Evolutionary conservation across 306 rosid genomes (phyloP).

Genomic region (Cicer pinnatifidum): DNA sequence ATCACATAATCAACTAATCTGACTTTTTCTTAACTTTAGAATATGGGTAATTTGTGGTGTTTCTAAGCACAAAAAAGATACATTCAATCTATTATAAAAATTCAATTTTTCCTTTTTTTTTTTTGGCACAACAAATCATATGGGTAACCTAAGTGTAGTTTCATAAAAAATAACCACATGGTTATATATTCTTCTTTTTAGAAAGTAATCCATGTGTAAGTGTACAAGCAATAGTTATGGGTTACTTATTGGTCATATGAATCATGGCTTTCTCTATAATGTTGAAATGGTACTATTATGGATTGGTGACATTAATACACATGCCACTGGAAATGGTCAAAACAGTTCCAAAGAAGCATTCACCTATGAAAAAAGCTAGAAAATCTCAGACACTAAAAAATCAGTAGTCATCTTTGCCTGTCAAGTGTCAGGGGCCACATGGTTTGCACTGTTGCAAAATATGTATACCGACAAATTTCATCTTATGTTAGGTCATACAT

Average conservation of each 20-base stretch:
- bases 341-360: conserved; percentile 45
- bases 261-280: conserved; percentile 47
- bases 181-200: conserved; percentile 42
- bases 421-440: conserved; percentile 56
- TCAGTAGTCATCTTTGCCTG: conserved; percentile 48
- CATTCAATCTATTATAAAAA: background rate
- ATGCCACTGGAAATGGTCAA: conserved; percentile 53
- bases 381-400: conserved; percentile 43
- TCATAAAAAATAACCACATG: background rate
- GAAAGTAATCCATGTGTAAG: conserved; percentile 53
- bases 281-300: conserved; percentile 39
- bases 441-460: conserved; percentile 42
- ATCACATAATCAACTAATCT: conserved; percentile 51
- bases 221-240: conserved; percentile 63
- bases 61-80: conserved; percentile 16
- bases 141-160: background rate
- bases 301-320: conserved; percentile 51
- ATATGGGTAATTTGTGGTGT: conserved; percentile 45
- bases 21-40: conserved; percentile 43
- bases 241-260: conserved; percentile 31
- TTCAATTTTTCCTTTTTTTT: background rate
- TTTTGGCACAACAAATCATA: background rate
- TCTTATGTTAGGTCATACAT: conserved; percentile 37
- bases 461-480: conserved; percentile 28
- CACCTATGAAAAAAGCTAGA: background rate